These are phyloP conservation scores for Deuterostichococcus epilithicus DNA, from an alignment of 139 green algal species.

Conservation along the genomic window DNA sequence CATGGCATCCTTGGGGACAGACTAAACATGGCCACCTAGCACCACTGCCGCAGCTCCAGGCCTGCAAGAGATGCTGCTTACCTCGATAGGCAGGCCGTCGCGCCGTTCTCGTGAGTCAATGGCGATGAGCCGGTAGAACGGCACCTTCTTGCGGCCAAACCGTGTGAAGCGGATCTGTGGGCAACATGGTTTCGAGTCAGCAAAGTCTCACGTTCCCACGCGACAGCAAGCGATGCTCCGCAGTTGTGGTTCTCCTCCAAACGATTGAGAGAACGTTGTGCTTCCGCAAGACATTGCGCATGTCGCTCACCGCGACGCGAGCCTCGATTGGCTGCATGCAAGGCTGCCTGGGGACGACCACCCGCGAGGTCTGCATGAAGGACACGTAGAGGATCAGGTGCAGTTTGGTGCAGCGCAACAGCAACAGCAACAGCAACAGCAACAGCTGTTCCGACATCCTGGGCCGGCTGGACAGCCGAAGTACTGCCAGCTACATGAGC, in stretches of 20 bases:
- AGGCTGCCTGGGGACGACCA: not conserved
- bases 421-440: too few relatives aligned
- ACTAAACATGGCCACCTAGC: not conserved
- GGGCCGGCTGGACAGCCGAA: too few relatives aligned
- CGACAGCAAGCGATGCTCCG: not conserved
- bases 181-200: too few relatives aligned
- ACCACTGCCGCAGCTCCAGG: too few relatives aligned
- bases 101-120: slow-evolving; percentile 79
- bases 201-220: too few relatives aligned
- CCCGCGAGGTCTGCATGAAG: not conserved
- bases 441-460: too few relatives aligned
- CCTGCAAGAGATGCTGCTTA: not conserved
- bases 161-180: slow-evolving; percentile 83
- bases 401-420: too few relatives aligned
- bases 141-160: slow-evolving; percentile 80
- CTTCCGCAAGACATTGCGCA: too few relatives aligned
- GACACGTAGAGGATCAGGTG: too few relatives aligned
- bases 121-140: slow-evolving; percentile 88
- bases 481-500: too few relatives aligned
- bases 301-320: not conserved
- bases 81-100: slow-evolving; percentile 80
- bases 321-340: not conserved
- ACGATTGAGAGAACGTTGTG: not conserved
- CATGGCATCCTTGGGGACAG: too few relatives aligned
- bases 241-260: not conserved